A percentile compares a stretch with the other conserved stretches of the same genome.
These are phyloP conservation scores for Scutellaria baicalensis DNA, from an alignment of 257 asterid species.

Conservation along the genomic window DNA sequence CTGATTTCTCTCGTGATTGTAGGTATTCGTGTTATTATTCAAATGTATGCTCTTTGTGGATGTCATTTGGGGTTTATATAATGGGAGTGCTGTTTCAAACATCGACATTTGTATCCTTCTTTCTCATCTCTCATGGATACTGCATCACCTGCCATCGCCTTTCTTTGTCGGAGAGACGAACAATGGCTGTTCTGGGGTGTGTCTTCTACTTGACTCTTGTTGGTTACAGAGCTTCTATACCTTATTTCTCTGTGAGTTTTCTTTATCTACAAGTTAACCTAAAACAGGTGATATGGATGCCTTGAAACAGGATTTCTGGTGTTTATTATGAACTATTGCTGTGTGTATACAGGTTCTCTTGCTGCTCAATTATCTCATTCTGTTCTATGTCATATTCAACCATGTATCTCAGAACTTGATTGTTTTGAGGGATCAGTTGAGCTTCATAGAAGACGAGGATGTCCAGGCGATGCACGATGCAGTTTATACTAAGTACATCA, in stretches of 20 bases:
- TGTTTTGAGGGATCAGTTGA: slow-evolving; percentile 60
- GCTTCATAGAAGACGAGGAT: slow-evolving; percentile 58
- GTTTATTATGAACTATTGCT: not conserved
- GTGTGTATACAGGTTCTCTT: slow-evolving; percentile 39
- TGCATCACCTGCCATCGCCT: slow-evolving; percentile 75
- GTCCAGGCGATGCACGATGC: slow-evolving; percentile 71
- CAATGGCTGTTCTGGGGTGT: slow-evolving; percentile 50
- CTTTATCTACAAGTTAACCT: not conserved
- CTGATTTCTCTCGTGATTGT: slow-evolving; percentile 7
- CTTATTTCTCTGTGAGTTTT: slow-evolving; percentile 75
- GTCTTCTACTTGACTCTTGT: slow-evolving; percentile 72
- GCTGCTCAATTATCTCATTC: slow-evolving; percentile 43
- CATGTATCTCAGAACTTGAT: slow-evolving; percentile 57
- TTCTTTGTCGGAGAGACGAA: slow-evolving; percentile 60
- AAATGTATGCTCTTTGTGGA: slow-evolving; percentile 73
- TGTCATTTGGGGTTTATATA: slow-evolving; percentile 85
- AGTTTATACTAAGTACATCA: slow-evolving; percentile 58
- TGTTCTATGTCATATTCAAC: slow-evolving; percentile 59
- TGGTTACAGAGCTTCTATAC: slow-evolving; percentile 76
- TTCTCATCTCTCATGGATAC: slow-evolving; percentile 77
- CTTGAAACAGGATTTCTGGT: not conserved
- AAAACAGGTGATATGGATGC: not conserved
- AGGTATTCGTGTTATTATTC: slow-evolving; percentile 71
- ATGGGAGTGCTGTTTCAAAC: slow-evolving; percentile 74
- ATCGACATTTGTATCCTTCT: slow-evolving; percentile 48